Evolutionary conservation across 768 basidiomycete genomes (phyloP), one percentile per base, ranked within the genome.

Genomic region (Agrocybe praecox): DNA sequence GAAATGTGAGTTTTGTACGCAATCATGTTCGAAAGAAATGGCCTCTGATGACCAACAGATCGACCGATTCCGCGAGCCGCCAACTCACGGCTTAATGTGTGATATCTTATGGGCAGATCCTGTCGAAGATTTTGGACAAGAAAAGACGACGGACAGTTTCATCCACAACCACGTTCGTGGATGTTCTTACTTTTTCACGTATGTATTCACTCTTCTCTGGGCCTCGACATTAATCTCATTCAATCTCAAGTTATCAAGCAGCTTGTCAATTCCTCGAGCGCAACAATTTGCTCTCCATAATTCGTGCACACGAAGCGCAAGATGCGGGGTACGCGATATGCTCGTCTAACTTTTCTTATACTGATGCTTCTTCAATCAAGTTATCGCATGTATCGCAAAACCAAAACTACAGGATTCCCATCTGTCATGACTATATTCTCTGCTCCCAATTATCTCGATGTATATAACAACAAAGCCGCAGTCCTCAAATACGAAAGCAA

Each of bases 351-450:
- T 18, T 43, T 14, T 43, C 56, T 12, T 45, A 46, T 29, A 50
- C 14, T 56, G 46, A 56, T 48, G 61, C 47, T 36, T 52, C 17
- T 32, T 7, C 40, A 46, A 22, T 52, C 29, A 61, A 94, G 93
- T 12, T 97, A 96, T 70, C 92, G 96, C 53, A 98, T 98, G 97
- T 98, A 98, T 69, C 92, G 95, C 63, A 99, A 99, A 76, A 98
- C 96, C 5, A 94, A 94, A 74, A 91, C 93, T 18, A 98, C 96
- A 0, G 96, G 96, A 6, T 98, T 99, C 80, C 96, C 97, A 17
- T 96, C 95, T 15, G 96, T 99, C 56, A 98, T 99, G 95, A 98
- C 96, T n/a, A 95, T 99, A 67, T 99, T 99, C 76, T 96, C 93
- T 15, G 96, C 96, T 8, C 97, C 97, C 42, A 96, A 98, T 70